These are phyloP conservation scores for Pyrenula massariospora DNA, from an alignment of 495 filamentous ascomycete genomes.

Conservation along the genomic window DNA sequence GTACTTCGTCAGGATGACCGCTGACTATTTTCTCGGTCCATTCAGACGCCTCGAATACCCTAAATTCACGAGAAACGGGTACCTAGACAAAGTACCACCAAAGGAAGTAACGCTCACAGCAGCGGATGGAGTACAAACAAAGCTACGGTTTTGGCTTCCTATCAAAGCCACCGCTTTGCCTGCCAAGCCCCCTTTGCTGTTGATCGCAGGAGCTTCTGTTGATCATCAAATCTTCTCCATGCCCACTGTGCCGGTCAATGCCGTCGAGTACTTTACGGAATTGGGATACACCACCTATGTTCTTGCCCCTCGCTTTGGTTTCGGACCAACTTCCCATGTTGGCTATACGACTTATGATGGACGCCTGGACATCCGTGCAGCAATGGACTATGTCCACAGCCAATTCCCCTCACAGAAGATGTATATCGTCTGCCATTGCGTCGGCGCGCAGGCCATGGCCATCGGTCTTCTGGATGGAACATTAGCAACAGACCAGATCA, in stretches of 20 bases:
- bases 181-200: constrained; percentile 12
- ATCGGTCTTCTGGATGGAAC: constrained; percentile 53
- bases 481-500: not conserved
- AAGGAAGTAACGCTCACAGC: constrained; percentile 22
- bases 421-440: constrained; percentile 57
- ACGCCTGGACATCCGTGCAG: constrained; percentile 49
- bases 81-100: constrained; percentile 19
- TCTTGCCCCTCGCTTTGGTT: constrained; percentile 50
- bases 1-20: constrained; percentile 44
- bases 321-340: constrained; percentile 37
- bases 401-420: constrained; percentile 17
- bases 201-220: constrained; percentile 51
- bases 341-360: constrained; percentile 48
- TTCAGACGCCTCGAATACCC: constrained; percentile 16
- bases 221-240: constrained; percentile 54
- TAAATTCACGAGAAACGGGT: constrained; percentile 33
- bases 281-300: constrained; percentile 48
- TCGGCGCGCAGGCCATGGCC: constrained; percentile 48
- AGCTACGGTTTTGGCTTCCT: constrained; percentile 44
- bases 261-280: constrained; percentile 50
- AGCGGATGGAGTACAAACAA: constrained; percentile 39
- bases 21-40: constrained; percentile 42
- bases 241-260: constrained; percentile 53
- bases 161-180: constrained; percentile 6
- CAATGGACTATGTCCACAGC: constrained; percentile 39